Conservation (phyloP, 768 basidiomycete species). For the Mrakia blollopis region DNA sequence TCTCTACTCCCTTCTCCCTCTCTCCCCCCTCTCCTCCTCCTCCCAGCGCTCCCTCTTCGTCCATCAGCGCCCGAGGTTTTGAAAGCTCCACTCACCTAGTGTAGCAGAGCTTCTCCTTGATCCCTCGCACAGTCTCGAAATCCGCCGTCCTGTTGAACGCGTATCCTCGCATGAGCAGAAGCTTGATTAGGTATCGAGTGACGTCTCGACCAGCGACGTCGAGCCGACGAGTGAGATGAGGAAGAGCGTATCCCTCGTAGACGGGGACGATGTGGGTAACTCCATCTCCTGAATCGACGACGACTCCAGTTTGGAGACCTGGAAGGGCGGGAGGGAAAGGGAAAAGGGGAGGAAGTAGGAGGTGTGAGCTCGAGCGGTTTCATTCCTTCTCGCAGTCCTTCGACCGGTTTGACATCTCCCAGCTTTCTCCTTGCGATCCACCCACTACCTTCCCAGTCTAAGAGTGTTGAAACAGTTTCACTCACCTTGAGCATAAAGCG, state of each 20-base stretch:
- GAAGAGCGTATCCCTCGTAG: conserved; percentile 92
- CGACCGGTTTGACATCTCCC: neutral
- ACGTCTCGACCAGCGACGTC: conserved; percentile 99
- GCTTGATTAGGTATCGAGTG: conserved; percentile 96
- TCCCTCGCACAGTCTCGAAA: conserved; percentile 97
- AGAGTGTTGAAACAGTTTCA: neutral
- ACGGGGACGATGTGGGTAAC: conserved; percentile 99
- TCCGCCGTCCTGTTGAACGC: conserved; percentile 99
- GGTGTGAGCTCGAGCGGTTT: neutral
- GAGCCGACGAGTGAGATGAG: conserved; percentile 86
- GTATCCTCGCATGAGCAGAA: conserved; percentile 99
- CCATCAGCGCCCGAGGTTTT: no score
- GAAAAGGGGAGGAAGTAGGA: neutral
- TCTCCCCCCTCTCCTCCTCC: neutral
- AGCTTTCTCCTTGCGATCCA: neutral
- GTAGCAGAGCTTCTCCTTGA: conserved; percentile 98
- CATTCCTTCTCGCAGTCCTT: neutral
- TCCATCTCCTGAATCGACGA: conserved; percentile 98
- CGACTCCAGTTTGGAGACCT: conserved; percentile 97
- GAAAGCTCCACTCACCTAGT: conserved; percentile 60
- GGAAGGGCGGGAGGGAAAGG: neutral
- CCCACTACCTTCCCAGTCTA: neutral
- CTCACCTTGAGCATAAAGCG: conserved; percentile 95
- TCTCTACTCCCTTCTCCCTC: neutral
- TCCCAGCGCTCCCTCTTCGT: no score